These are phyloP conservation scores for Apiotrichum gamsii DNA, from an alignment of 1,284 basidiomycete genomes.

Conservation along the genomic window DNA sequence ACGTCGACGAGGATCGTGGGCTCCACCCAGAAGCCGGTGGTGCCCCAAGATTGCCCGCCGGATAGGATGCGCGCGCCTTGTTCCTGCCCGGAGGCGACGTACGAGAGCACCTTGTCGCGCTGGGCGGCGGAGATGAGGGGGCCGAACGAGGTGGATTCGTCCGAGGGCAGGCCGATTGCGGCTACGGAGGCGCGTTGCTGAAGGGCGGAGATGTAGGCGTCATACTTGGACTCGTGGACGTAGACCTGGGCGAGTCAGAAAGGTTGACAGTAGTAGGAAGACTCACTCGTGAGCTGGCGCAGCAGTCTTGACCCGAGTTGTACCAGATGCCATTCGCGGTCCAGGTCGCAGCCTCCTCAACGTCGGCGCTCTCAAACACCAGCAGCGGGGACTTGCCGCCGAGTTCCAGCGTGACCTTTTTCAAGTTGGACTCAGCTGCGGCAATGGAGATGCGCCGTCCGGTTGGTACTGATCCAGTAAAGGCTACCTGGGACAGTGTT, in stretches of 20 bases:
- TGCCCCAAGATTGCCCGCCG: constrained; percentile 59
- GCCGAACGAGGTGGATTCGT: constrained; percentile 66
- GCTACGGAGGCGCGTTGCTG: constrained; percentile 62
- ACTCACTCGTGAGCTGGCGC: constrained; percentile 64
- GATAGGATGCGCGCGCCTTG: constrained; percentile 73
- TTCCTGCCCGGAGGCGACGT: constrained; percentile 78
- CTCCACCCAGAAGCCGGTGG: constrained; percentile 44
- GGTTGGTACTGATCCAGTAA: constrained; percentile 62
- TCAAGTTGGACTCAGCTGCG: constrained; percentile 76
- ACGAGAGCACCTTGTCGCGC: constrained; percentile 80
- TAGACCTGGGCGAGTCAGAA: constrained; percentile 51
- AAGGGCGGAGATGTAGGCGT: constrained; percentile 65
- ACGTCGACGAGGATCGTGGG: constrained; percentile 46
- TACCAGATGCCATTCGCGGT: constrained; percentile 39
- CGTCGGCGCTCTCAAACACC: constrained; percentile 50
- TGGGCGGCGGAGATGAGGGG: constrained; percentile 78
- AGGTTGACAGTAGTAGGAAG: too few relatives aligned
- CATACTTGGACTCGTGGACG: constrained; percentile 76
- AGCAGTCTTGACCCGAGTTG: constrained; percentile 36
- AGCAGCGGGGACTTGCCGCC: constrained; percentile 53
- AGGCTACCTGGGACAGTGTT: too few relatives aligned
- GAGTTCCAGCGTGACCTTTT: constrained; percentile 57
- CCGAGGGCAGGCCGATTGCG: constrained; percentile 66
- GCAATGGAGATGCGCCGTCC: constrained; percentile 80
- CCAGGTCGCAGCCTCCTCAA: constrained; percentile 67